Base-by-base conservation (phyloP, 148 eudicot genomes). In the Polygonum maritimum region DNA sequence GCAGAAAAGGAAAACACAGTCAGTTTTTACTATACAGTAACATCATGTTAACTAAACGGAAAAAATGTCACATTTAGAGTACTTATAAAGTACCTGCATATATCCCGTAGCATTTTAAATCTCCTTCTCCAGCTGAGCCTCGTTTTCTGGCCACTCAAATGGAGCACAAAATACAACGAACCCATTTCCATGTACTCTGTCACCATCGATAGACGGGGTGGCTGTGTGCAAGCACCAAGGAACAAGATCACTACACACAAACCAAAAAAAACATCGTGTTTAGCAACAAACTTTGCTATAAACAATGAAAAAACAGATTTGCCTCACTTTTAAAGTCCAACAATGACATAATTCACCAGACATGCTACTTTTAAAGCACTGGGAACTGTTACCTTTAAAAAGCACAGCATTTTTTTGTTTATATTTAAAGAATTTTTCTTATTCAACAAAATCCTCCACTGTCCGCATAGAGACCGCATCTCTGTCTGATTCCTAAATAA, bases 101-200 rank as follows among this genome's bases (percentile, higher is more conserved):
- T 95, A 80, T 95, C 99, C 69, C 99, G 96, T 71, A 92, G 82
- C 99, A 95, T 92, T 83, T 92, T 92, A 77, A 95, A 84, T 82
- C 85, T 88, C 83, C 90, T 89, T 76, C 97, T 81, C 99, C 99
- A 92, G 87, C 89, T 90, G 75, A 95, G 86, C 82, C 85, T 95
- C 89, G 87, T 90, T 87, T 95, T 95, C 89, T 90, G 96, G 75
- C 98, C 96, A 80, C 98, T 92, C 78, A 82, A 54, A 81, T 95
- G 99, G 72, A 95, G 87, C 90, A 92, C 78, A 86, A 83, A 92
- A 81, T 90, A 95, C 79, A 92, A 84, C 15, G 99, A 95, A 79
- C 99, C 99, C 92, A 89, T 89, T 82, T 95, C 99, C 99, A 95
- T 95, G 90, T 89, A 95, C 80, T 95, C 99, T 39, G 99, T 95